Percentiles rank a stretch among this genome's conserved stretches.
Evolutionary conservation across 2,329 filamentous ascomycete species (phyloP).

Genomic region (Anisogramma anomala): DNA sequence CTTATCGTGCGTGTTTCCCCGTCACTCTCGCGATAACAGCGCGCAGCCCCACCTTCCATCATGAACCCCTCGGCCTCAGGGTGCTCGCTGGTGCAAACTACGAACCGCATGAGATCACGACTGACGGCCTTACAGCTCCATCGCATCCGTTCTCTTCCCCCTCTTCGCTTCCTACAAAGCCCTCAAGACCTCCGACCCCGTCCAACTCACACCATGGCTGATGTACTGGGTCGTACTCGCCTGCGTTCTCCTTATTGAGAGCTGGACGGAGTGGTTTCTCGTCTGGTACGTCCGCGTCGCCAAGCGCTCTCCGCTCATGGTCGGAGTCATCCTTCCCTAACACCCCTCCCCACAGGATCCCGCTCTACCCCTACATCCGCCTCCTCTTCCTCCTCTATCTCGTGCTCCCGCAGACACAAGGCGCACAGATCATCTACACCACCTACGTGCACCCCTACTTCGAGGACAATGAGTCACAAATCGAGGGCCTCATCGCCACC

Average conservation of each 20-base stretch:
- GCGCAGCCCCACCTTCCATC: conserved; percentile 14
- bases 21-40: conserved; percentile 12
- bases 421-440: conserved; percentile 76
- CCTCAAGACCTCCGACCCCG: conserved; percentile 80
- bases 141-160: conserved; percentile 84
- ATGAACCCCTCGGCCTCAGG: conserved; percentile 11
- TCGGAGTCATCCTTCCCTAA: background rate
- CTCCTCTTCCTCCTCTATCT: conserved; percentile 84
- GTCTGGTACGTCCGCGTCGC: conserved; percentile 49
- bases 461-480: conserved; percentile 70
- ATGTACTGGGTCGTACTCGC: conserved; percentile 98
- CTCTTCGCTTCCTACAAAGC: conserved; percentile 98
- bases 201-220: conserved; percentile 88
- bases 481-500: conserved; percentile 79
- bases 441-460: conserved; percentile 81
- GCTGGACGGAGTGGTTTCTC: conserved; percentile 77
- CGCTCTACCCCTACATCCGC: conserved; percentile 88
- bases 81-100: background rate
- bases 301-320: background rate
- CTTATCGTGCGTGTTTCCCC: conserved; percentile 52
- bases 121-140: conserved; percentile 44
- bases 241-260: conserved; percentile 70
- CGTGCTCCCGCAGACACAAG: conserved; percentile 94
- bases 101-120: conserved; percentile 11
- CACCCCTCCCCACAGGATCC: conserved; percentile 45